Evolutionary conservation across 2,329 filamentous ascomycete genomes (phyloP), one percentile per base, ranked within the genome.

Genomic region (Aphanocladium album): DNA sequence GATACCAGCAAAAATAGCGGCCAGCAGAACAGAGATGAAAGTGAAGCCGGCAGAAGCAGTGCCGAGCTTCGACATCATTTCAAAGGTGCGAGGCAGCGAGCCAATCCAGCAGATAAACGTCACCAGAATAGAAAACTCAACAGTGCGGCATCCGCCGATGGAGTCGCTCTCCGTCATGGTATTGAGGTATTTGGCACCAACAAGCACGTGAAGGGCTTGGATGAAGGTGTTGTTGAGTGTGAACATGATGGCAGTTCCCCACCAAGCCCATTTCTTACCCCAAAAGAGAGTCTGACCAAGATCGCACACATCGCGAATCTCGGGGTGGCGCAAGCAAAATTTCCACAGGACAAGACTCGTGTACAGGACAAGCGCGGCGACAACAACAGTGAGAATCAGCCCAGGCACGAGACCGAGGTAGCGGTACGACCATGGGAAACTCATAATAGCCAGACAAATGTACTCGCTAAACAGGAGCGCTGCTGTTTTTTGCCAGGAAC

Each of bases 281-380:
- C 89, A 96, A 76, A 96, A 96, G 23, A 97, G 84, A 83, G 93
- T 93, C 74, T 96, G 91, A n/a, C 92, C 93, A 70, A 97, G 90
- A 71, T 97, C 93, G 71, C 92, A 96, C 16, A 96, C 90, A 77
- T 97, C 93, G 67, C 91, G 87, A 62, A 96, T 87, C 72, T 97
- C 91, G 1, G 93, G 93, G 70, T 97, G 91, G 52, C 91, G 86
- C 61, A 97, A 77, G 72, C 93, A 97, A 69, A 96, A 96, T 72
- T 93, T 86, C 92, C 89, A 93, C 21, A 80, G 69, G 2, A 78
- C 72, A 5, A 77, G 68, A 62, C 74, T 76, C 21, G 93, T 96
- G 73, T 96, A 97, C 5, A 96, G 79, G 1, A 97, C 93, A 19
- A 93, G 74, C 5, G 77, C 82, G 27, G 93, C 91, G 62, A 96